Base-by-base conservation (phyloP, 768 basidiomycete species). In the Boletus fagicola region DNA sequence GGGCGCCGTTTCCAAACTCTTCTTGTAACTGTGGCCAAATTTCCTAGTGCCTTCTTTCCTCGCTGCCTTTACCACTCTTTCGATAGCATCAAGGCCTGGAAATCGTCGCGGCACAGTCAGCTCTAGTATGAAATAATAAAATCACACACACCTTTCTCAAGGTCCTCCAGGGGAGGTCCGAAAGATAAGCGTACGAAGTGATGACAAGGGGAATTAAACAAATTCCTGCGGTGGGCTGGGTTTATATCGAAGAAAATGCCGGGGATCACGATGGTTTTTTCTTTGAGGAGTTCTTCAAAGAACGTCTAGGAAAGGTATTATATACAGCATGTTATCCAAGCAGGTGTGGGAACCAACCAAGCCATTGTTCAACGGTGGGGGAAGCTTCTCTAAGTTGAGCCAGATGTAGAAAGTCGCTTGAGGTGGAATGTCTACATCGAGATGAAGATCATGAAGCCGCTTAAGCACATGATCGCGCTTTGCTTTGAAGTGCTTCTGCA, bases 261-360 rank as follows among this genome's bases (percentile, higher is more conserved):
- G 5, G 93, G 92, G 47, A 94, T 92, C 53, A 92, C 89, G 61
- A 94, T 94, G 11, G 92, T 90, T 73, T 92, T 81, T 73, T 92
- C 89, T 74, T 94, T 96, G 52, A 96, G 79, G 44, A 94, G 77
- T 72, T 94, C 94, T 67, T 96, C 94, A 68, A 98, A 98, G 83
- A 98, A 96, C 6, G 90, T 92, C 83, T 86, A 49, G 30, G 24
- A 57, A 51, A 22, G n/a, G 2, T 12, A 51, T 57, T 42, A 20
- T 24, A 52, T 43, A 58, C 44, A 51, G 45, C 45, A 36, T 38
- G 11, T 48, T 20, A 22, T 53, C 26, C 40, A 47, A 49, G n/a
- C 2, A 51, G 15, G 30, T 4, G 26, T 13, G n/a, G 24, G 16
- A 16, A 76, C 80, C 7, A 59, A 90, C 88, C 66, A 97, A 75